phyloP scores from a whole-genome alignment of 306 rosid species.

The Vigna mungo region DNA sequence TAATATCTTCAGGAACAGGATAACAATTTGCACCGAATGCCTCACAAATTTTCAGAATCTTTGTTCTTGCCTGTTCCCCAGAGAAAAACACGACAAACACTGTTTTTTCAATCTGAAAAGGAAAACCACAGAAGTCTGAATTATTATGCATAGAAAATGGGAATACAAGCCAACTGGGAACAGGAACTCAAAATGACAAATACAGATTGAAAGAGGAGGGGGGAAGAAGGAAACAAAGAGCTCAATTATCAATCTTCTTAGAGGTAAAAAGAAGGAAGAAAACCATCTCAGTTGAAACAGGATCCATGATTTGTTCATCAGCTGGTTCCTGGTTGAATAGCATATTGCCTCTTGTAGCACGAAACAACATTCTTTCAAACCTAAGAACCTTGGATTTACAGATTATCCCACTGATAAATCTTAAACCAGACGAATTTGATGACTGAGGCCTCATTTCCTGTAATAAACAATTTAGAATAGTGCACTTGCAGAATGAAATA shows the following conservation, averaged over 20 bases:
- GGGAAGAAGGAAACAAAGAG: background rate
- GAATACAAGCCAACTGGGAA: conserved; percentile 40
- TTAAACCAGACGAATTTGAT: conserved; percentile 84
- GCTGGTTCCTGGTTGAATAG: conserved; percentile 93
- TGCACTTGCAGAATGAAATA: conserved; percentile 32
- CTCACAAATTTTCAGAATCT: conserved; percentile 95
- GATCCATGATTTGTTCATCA: conserved; percentile 90
- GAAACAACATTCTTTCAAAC: conserved; percentile 97
- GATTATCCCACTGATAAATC: conserved; percentile 93
- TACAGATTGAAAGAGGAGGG: conserved; percentile 4
- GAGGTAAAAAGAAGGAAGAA: conserved; percentile 50
- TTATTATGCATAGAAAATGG: conserved; percentile 36
- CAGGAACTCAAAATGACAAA: conserved; percentile 38
- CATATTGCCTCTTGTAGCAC: conserved; percentile 99
- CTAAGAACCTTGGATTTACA: conserved; percentile 82
- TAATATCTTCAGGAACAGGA: conserved; percentile 96
- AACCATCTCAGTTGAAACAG: conserved; percentile 90
- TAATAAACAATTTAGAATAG: conserved; percentile 37
- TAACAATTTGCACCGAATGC: conserved; percentile 98
- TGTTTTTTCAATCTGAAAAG: conserved; percentile 88
- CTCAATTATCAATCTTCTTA: conserved; percentile 39
- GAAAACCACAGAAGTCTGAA: conserved; percentile 39
- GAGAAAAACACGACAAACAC: conserved; percentile 97
- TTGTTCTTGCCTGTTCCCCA: conserved; percentile 93
- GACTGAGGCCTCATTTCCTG: conserved; percentile 83